These are phyloP conservation scores for Fragosphaeria purpurea DNA, from an alignment of 2,329 filamentous ascomycete species.

Conservation along the genomic window DNA sequence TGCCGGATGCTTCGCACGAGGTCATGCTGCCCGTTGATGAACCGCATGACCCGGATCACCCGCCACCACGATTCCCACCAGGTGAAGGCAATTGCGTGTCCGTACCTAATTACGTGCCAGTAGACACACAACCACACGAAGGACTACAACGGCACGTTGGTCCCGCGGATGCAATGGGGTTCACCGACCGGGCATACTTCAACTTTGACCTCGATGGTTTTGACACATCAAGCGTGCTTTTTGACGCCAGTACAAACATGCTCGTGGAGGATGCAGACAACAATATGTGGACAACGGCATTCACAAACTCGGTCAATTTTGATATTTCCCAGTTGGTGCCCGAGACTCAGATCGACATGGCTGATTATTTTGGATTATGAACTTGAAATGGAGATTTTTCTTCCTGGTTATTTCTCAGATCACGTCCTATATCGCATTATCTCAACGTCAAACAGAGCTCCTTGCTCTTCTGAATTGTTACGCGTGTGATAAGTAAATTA, in stretches of 20 bases:
- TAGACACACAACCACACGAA: neutral
- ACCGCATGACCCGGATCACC: too few relatives aligned
- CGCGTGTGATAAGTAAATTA: too few relatives aligned
- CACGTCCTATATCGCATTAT: too few relatives aligned
- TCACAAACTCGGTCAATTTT: constrained; percentile 1
- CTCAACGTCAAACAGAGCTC: too few relatives aligned
- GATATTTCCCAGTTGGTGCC: constrained; percentile 1
- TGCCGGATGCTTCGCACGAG: too few relatives aligned
- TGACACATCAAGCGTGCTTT: neutral
- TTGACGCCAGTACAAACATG: neutral
- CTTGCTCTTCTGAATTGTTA: too few relatives aligned
- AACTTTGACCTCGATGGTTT: neutral
- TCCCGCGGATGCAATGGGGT: too few relatives aligned
- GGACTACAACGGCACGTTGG: neutral
- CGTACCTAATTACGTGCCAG: constrained; percentile 12
- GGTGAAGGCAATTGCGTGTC: constrained; percentile 11
- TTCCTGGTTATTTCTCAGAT: too few relatives aligned
- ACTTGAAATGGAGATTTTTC: too few relatives aligned
- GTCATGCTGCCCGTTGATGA: too few relatives aligned
- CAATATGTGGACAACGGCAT: constrained; percentile 1
- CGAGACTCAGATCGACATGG: neutral
- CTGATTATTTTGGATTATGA: neutral
- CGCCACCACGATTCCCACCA: constrained; percentile 7
- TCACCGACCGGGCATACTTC: neutral
- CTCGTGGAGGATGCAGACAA: neutral